These are phyloP conservation scores for Ophiostoma ips DNA, from an alignment of 2,329 filamentous ascomycete genomes.

Conservation along the genomic window DNA sequence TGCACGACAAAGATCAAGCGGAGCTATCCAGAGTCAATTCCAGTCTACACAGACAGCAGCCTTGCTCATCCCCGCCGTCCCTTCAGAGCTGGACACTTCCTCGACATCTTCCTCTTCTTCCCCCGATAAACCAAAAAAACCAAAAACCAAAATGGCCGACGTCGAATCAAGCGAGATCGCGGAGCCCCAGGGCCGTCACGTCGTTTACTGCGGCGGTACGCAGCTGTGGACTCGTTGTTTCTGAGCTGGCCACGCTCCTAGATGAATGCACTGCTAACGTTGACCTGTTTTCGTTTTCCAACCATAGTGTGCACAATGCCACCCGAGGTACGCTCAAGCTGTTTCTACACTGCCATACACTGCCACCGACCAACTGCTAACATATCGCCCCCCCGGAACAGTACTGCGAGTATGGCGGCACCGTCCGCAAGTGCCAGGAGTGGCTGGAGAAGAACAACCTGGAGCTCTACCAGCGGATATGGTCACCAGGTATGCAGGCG, in stretches of 20 bases:
- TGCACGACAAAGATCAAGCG: background rate
- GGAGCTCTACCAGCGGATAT: slow-evolving; percentile 62
- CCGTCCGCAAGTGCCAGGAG: slow-evolving; percentile 90
- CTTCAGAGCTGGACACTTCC: background rate
- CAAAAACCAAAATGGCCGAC: slow-evolving; percentile 36
- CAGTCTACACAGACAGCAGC: background rate
- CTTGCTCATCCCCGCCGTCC: too few relatives aligned
- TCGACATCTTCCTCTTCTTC: background rate
- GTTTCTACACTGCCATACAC: background rate
- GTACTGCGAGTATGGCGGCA: slow-evolving; percentile 99
- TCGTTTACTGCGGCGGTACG: slow-evolving; percentile 47
- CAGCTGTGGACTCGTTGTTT: background rate
- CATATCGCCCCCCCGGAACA: too few relatives aligned
- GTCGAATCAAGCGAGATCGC: slow-evolving; percentile 31
- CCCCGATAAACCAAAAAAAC: too few relatives aligned
- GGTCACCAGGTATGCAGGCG: slow-evolving; percentile 65
- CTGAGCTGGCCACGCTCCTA: background rate
- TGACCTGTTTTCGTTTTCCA: background rate
- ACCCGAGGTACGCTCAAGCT: slow-evolving; percentile 39
- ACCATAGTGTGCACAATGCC: slow-evolving; percentile 48
- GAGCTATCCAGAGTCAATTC: too few relatives aligned
- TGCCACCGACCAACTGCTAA: background rate
- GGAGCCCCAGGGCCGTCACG: slow-evolving; percentile 37
- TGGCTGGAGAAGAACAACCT: slow-evolving; percentile 73
- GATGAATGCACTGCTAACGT: background rate